Base-by-base conservation (phyloP, 352 stramenopile genomes). In the Globisporangium parvum region DNA sequence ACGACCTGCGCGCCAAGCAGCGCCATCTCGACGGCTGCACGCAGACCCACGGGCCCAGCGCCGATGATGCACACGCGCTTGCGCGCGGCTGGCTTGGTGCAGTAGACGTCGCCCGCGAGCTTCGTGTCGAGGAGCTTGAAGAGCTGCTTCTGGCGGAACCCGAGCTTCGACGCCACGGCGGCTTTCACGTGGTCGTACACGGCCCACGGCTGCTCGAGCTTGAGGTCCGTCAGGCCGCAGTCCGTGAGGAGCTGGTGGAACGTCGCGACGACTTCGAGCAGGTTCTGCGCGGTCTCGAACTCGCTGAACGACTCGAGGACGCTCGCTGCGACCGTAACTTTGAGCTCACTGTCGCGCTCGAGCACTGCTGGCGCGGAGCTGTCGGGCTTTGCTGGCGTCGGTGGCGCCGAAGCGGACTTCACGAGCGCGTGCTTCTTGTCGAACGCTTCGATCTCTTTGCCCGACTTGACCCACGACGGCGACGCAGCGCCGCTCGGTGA, bases 31-130 rank as follows among this genome's bases (percentile, higher is more conserved):
- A 94, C 78, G 0, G 84, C 81, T 5, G 80, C 78, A 50, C 82
- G 81, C 8, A 94, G 61, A 11, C 84, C 84, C 3, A 92, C 77
- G 1, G 84, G 84, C 3, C 84, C 84, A n/a, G 78, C 77, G 9
- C 84, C 84, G 40, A 91, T 73, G 28, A 94, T 70, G 41, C 80
- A 85, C 6, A 94, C 79, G 20, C 75, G 77, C 66, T 90, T 85
- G 62, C 78, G 68, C 8, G 69, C 61, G n/a, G 74, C 79, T 14
- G 77, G 80, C 56, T 85, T 75, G 37, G 71, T 68, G 23, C 69
- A 74, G 64, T 87, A 87, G 24, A 75, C 66, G 20, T 86, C 71
- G 33, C 70, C 52, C 31, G 67, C 65, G 33, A 85, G 65, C 53
- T 84, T 84, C 15, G 65, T 53, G 49, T 90, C 77, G 21, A 90